Conservation (phyloP, 805 yeast species). For the Kazachstania martiniae region DNA sequence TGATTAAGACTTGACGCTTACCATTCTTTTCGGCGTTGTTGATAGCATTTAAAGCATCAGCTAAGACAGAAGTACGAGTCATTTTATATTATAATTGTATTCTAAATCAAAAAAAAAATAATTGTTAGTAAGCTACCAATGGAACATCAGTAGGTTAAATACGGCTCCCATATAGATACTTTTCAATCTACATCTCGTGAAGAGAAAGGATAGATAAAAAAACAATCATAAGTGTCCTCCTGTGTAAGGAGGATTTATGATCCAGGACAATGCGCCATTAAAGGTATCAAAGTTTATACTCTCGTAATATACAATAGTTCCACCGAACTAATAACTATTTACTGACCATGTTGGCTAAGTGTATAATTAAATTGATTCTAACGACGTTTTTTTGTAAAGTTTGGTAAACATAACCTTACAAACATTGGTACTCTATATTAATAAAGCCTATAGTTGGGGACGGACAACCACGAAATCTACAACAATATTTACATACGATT, state of each 20-base stretch:
- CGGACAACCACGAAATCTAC: too few species aligned
- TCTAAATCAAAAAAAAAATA: background rate
- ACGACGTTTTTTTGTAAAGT: slow-evolving; percentile 3
- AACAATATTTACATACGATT: too few species aligned
- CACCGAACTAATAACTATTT: slow-evolving; percentile 6
- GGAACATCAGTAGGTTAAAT: background rate
- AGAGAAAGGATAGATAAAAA: too few species aligned
- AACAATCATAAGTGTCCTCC: slow-evolving; percentile 3
- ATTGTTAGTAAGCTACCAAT: background rate
- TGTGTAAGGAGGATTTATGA: background rate
- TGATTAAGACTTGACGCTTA: slow-evolving; percentile 94
- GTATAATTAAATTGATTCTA: too few species aligned
- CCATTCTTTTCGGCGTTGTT: slow-evolving; percentile 99
- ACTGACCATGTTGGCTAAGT: too few species aligned
- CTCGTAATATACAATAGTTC: slow-evolving; percentile 7
- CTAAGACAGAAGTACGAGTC: slow-evolving; percentile 98
- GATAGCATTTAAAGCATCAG: slow-evolving; percentile 95
- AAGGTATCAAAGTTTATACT: slow-evolving; percentile 11
- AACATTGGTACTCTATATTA: background rate
- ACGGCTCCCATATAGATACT: background rate
- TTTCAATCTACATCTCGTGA: too few species aligned
- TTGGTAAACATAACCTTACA: background rate
- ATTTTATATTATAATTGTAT: slow-evolving; percentile 34
- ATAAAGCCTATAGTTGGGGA: too few species aligned
- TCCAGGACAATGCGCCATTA: slow-evolving; percentile 2